Evolutionary conservation across 2,329 filamentous ascomycete species (phyloP).

Genomic region (Parascedosporium putredinis): DNA sequence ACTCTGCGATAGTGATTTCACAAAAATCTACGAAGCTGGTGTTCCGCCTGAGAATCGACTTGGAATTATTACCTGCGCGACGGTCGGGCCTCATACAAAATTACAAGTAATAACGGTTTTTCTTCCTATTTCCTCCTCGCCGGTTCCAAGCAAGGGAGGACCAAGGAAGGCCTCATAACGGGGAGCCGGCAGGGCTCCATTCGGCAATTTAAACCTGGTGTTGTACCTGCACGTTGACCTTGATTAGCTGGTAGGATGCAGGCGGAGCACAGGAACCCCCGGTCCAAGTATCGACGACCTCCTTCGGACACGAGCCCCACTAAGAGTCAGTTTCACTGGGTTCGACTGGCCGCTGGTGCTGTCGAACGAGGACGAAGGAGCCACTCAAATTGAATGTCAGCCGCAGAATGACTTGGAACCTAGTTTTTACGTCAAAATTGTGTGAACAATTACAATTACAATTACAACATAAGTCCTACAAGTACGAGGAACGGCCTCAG

Average conservation of each 20-base stretch:
- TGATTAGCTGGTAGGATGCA: background rate
- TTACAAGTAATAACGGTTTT: too few species aligned
- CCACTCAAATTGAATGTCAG: too few species aligned
- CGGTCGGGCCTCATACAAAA: background rate
- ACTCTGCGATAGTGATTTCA: background rate
- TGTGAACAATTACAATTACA: too few species aligned
- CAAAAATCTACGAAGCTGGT: background rate
- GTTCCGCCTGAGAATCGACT: too few species aligned
- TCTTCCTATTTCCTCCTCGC: background rate
- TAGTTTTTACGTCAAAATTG: too few species aligned
- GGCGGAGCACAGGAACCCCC: background rate
- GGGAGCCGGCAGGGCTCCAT: background rate
- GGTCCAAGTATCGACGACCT: too few species aligned
- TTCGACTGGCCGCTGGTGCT: too few species aligned
- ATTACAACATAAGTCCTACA: too few species aligned
- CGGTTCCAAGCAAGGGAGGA: background rate
- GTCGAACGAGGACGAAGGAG: too few species aligned
- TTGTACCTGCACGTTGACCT: conserved; percentile 1
- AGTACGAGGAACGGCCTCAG: too few species aligned
- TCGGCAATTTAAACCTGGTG: conserved; percentile 3
- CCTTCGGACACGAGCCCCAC: too few species aligned
- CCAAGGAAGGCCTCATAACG: background rate
- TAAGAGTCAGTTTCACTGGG: background rate
- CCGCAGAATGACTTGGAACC: too few species aligned
- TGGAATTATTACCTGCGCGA: background rate